Evolutionary conservation across 768 basidiomycete genomes (phyloP).

Genomic region (Suillus spraguei): DNA sequence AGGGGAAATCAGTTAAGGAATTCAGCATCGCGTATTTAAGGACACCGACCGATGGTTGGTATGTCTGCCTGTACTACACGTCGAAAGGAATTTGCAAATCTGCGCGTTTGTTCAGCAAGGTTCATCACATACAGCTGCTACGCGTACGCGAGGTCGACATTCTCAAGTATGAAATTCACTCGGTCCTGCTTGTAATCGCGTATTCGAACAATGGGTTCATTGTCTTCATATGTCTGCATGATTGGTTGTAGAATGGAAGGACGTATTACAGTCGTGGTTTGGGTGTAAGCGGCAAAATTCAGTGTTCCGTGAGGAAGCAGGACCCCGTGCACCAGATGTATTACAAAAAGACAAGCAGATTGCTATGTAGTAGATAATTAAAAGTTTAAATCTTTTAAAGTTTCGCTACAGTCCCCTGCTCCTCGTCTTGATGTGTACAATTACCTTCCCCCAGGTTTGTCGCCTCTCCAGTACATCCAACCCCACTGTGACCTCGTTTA

Average conservation of each 20-base stretch:
- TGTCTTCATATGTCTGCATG: slow-evolving; percentile 40
- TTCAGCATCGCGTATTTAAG: background rate
- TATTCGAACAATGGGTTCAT: slow-evolving; percentile 76
- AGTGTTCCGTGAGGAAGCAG: background rate
- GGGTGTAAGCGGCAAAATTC: background rate
- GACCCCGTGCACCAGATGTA: slow-evolving; percentile 26
- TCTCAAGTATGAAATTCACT: slow-evolving; percentile 91
- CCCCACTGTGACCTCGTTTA: slow-evolving; percentile 69
- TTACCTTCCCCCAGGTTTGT: slow-evolving; percentile 91
- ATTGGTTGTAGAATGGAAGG: slow-evolving; percentile 5
- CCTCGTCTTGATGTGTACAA: slow-evolving; percentile 65
- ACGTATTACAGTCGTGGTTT: slow-evolving; percentile 7
- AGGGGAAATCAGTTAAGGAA: slow-evolving; percentile 15
- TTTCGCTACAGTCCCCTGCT: slow-evolving; percentile 39
- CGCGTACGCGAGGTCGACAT: slow-evolving; percentile 93
- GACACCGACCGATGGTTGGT: slow-evolving; percentile 83
- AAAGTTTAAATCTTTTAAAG: slow-evolving; percentile 31
- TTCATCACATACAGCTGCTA: slow-evolving; percentile 14
- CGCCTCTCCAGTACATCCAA: slow-evolving; percentile 76
- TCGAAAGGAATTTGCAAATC: slow-evolving; percentile 93
- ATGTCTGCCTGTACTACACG: slow-evolving; percentile 96
- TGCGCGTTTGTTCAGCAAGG: slow-evolving; percentile 34
- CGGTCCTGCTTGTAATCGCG: slow-evolving; percentile 82
- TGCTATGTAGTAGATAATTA: background rate
- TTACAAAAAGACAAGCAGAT: background rate